A percentile compares a stretch with the other conserved stretches of the same genome.
phyloP scores from a whole-genome alignment of 305 asterid species.

The Petunia hybrid region DNA sequence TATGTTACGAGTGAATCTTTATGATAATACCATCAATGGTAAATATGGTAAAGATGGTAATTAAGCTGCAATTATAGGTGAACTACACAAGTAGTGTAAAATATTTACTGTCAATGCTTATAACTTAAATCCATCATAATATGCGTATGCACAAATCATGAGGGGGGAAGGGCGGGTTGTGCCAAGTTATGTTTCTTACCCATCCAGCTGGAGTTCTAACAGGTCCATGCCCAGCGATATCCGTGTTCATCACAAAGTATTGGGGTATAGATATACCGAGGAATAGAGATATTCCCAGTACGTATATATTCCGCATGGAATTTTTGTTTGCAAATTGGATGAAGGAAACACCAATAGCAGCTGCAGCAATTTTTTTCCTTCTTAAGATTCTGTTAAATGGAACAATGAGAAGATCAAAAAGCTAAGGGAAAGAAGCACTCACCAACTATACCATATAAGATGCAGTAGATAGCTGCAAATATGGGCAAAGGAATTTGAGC shows the following conservation, averaged over 20 bases:
- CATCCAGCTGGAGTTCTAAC: constrained; percentile 88
- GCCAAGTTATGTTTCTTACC: constrained; percentile 55
- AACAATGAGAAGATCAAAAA: constrained; percentile 7
- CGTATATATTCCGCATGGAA: constrained; percentile 89
- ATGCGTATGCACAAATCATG: not conserved
- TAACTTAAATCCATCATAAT: not conserved
- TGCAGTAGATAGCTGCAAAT: constrained; percentile 89
- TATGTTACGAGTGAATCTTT: not conserved
- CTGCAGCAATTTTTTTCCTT: constrained; percentile 49
- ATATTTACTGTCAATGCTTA: too few relatives aligned
- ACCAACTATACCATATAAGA: constrained; percentile 94
- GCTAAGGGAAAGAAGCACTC: constrained; percentile 38
- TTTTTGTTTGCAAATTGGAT: constrained; percentile 87
- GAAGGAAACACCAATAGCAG: constrained; percentile 87
- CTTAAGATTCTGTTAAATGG: constrained; percentile 12
- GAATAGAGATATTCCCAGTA: constrained; percentile 77
- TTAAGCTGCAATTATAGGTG: not conserved
- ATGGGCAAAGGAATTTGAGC: constrained; percentile 93
- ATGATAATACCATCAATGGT: not conserved
- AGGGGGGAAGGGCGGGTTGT: not conserved
- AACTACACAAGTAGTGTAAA: not conserved
- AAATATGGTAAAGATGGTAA: not conserved
- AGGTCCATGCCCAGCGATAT: constrained; percentile 83
- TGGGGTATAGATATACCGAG: constrained; percentile 90
- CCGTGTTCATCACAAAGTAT: constrained; percentile 77